Percentiles rank a stretch among this genome's conserved stretches.
These are phyloP conservation scores for Dalbergia oliveri DNA, from an alignment of 306 rosid species.

Conservation along the genomic window DNA sequence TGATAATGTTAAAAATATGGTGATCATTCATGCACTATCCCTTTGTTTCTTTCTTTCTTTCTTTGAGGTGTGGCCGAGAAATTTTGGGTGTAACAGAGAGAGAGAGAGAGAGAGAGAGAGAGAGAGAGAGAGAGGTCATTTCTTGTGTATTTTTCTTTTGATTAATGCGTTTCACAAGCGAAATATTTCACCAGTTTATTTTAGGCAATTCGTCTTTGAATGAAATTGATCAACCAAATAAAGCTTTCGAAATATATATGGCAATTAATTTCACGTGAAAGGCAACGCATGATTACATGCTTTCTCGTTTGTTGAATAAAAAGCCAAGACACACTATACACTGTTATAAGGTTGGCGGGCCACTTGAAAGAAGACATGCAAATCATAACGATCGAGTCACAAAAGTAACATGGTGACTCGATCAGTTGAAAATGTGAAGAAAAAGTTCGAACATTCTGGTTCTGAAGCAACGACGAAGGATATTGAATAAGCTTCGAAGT, in stretches of 20 bases:
- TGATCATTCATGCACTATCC: slow-evolving; percentile 30
- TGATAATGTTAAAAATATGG: not conserved
- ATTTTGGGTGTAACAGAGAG: not conserved
- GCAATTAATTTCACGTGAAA: not conserved
- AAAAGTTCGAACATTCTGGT: too few relatives aligned
- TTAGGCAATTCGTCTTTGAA: not conserved
- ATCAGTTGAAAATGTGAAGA: too few relatives aligned
- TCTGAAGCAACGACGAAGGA: not conserved
- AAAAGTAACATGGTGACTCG: too few relatives aligned
- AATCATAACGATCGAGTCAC: too few relatives aligned
- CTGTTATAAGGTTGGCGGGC: too few relatives aligned
- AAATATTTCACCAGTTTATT: not conserved
- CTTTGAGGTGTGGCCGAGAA: not conserved
- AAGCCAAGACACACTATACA: not conserved
- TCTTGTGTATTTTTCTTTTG: not conserved
- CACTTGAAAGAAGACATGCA: too few relatives aligned
- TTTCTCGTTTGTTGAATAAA: not conserved
- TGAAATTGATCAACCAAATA: not conserved
- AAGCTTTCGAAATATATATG: not conserved
- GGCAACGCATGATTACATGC: not conserved
- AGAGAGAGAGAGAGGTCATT: not conserved
- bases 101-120: too few relatives aligned
- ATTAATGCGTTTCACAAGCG: slow-evolving; percentile 31
- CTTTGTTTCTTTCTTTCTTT: too few relatives aligned
- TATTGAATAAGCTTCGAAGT: not conserved